Percentiles rank a stretch among this genome's conserved stretches.
phyloP scores from a whole-genome alignment of 805 yeast species.

The Ogataea nakhonphanomensis region DNA sequence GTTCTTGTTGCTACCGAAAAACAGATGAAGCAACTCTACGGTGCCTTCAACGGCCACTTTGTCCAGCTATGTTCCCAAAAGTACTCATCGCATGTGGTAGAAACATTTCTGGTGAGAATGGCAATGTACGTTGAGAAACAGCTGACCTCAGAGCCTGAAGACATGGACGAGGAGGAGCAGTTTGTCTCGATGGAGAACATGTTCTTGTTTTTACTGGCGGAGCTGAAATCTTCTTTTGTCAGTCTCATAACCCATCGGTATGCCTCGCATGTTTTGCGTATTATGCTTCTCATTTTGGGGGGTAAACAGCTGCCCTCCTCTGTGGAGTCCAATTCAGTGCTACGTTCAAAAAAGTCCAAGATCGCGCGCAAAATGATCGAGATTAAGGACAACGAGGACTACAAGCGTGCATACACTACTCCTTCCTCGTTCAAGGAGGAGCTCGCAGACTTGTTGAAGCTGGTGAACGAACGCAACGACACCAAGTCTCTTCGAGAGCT shows the following conservation, averaged over 20 bases:
- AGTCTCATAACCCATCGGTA: slow-evolving; percentile 71
- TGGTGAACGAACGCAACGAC: slow-evolving; percentile 37
- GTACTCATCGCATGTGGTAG: slow-evolving; percentile 91
- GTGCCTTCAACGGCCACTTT: slow-evolving; percentile 69
- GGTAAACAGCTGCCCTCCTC: slow-evolving; percentile 79
- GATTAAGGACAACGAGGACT: slow-evolving; percentile 73
- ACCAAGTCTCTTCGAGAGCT: slow-evolving; percentile 58
- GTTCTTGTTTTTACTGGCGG: slow-evolving; percentile 62
- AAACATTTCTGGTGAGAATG: slow-evolving; percentile 71
- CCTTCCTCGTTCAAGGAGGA: slow-evolving; percentile 68
- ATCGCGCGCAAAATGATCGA: slow-evolving; percentile 93
- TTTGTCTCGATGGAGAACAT: slow-evolving; percentile 61
- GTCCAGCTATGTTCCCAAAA: slow-evolving; percentile 79
- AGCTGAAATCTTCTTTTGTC: slow-evolving; percentile 55
- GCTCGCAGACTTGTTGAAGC: slow-evolving; percentile 46
- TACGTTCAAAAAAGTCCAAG: slow-evolving; percentile 80
- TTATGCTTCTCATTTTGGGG: slow-evolving; percentile 64
- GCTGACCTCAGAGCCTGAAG: slow-evolving; percentile 38
- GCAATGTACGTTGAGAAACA: slow-evolving; percentile 78
- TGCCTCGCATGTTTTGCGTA: slow-evolving; percentile 83
- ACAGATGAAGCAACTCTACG: slow-evolving; percentile 64
- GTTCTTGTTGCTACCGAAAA: slow-evolving; percentile 60
- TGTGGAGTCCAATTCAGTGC: slow-evolving; percentile 60
- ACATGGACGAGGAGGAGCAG: slow-evolving; percentile 36
- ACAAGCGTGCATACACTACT: slow-evolving; percentile 60